Base-by-base conservation (phyloP, 1,284 basidiomycete species). In the Apiotrichum mycotoxinovorans region DNA sequence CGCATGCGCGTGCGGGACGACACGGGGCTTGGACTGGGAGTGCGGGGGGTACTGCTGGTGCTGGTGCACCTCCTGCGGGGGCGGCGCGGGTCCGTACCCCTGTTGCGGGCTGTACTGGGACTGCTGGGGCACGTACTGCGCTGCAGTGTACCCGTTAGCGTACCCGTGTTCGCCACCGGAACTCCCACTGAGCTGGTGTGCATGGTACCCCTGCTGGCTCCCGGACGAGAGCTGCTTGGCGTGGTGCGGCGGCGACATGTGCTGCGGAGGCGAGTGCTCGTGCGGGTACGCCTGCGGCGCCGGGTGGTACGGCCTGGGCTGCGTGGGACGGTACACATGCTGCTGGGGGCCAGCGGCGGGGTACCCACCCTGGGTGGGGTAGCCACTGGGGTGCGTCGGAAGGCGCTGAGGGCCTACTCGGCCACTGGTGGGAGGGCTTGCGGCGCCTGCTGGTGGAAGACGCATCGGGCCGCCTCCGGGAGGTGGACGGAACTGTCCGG, bases 41-140 rank as follows among this genome's bases (percentile, higher is more conserved):
- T 41, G 46, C 43, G 18, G 10, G 37, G 64, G 66, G 41, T 68
- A 65, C 50, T 68, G 50, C 44, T 34, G 53, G 41, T 56, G 58
- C 33, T 51, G 52, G 17, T 42, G 34, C 44, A 25, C 23, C 5
- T 37, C 20, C 25, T 56, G 57, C 15, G 55, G 59, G n/a, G n/a
- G n/a, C n/a, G n/a, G n/a, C n/a, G n/a, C n/a, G n/a, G n/a, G n/a
- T n/a, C n/a, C n/a, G n/a, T n/a, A n/a, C n/a, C n/a, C n/a, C n/a
- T n/a, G n/a, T n/a, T n/a, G n/a, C 40, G 23, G 48, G 12, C 8
- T 3, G 3, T 25, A 20, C 7, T 57, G 58, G 17, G 37, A 7
- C 40, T 41, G 40, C 40, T 22, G 35, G 17, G 35, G 35, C 35
- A 15, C 35, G 14, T 37, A 37, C 35, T 37, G 35, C 35, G 11